Percentiles rank a stretch among this genome's conserved stretches.
These are phyloP conservation scores for Boechera stricta DNA, from an alignment of 345 rosid genomes.

Conservation along the genomic window DNA sequence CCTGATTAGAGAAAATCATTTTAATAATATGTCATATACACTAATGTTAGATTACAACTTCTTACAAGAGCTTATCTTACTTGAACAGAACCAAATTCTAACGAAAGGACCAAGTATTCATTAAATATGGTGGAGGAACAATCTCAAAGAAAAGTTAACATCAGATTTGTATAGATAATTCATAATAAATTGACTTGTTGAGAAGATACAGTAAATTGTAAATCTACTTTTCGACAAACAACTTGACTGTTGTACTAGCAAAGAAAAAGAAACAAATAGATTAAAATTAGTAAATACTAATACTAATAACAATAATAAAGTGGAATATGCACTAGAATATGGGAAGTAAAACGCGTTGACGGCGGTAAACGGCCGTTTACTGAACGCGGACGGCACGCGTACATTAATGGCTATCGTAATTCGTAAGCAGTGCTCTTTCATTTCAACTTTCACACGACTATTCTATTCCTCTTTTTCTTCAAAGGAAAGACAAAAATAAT, in stretches of 20 bases:
- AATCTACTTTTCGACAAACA: not conserved
- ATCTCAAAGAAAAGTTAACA: too few relatives aligned
- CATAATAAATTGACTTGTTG: not conserved
- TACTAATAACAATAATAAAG: not conserved
- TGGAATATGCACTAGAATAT: constrained; percentile 1
- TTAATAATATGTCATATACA: too few relatives aligned
- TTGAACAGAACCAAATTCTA: too few relatives aligned
- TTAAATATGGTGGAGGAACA: too few relatives aligned
- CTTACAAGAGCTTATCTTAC: too few relatives aligned
- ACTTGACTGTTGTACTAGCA: not conserved
- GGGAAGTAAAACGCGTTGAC: constrained; percentile 38
- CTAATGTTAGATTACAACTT: too few relatives aligned
- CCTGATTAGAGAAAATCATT: too few relatives aligned
- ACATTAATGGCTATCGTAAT: constrained; percentile 15
- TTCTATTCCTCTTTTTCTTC: not conserved
- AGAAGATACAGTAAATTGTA: not conserved
- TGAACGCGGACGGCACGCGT: constrained; percentile 40
- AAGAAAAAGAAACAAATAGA: not conserved
- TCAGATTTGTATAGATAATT: not conserved
- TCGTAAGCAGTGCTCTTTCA: constrained; percentile 27
- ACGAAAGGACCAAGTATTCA: too few relatives aligned
- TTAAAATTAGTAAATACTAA: not conserved
- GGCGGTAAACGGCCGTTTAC: constrained; percentile 38
- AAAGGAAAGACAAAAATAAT: not conserved
- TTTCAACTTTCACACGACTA: constrained; percentile 30